phyloP scores from a whole-genome alignment of 139 green algal genomes.

The Tetratostichococcus sp. region DNA sequence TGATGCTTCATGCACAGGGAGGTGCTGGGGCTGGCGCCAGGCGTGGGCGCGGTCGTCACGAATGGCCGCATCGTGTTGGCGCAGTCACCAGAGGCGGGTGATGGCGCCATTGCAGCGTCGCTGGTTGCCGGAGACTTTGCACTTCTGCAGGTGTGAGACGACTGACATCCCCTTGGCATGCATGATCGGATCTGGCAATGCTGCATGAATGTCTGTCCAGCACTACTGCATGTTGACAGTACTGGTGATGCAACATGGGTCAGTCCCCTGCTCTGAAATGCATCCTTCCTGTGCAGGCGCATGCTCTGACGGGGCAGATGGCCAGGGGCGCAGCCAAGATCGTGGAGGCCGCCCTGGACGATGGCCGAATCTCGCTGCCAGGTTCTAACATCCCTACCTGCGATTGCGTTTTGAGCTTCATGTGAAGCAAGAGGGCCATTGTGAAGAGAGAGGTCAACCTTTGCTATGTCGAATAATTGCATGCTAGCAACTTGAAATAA shows the following conservation, averaged over 20 bases:
- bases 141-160: conserved; percentile 67
- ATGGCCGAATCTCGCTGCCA: background rate
- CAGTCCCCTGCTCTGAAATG: no score
- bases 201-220: background rate
- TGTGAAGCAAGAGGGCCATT: no score
- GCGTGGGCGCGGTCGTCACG: conserved; percentile 49
- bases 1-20: no score
- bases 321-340: background rate
- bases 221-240: no score
- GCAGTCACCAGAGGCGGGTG: background rate
- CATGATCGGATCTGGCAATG: no score
- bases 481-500: no score
- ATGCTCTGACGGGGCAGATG: background rate
- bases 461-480: no score
- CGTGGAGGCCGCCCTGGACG: conserved; percentile 3
- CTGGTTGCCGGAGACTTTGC: conserved; percentile 64
- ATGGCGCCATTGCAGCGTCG: background rate
- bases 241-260: no score
- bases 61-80: conserved; percentile 55
- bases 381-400: background rate
- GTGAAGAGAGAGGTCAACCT: no score
- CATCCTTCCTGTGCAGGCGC: no score
- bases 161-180: no score
- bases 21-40: conserved; percentile 37
- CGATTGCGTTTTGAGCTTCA: no score